Evolutionary conservation across 2,329 filamentous ascomycete genomes (phyloP), one percentile per base, ranked within the genome.

Genomic region (Aspergillus fijiensis): DNA sequence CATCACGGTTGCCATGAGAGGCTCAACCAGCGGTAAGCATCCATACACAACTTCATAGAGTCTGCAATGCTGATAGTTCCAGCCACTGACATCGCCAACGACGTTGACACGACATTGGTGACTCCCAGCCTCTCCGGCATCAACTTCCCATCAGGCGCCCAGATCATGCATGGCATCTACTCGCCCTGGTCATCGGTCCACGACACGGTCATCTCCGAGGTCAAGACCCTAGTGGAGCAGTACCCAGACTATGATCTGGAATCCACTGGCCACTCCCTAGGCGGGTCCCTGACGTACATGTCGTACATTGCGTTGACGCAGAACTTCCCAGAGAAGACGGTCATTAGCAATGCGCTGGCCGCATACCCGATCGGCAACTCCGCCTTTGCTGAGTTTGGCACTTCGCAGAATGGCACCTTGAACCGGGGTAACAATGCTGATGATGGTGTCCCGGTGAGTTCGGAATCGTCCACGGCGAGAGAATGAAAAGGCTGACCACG

Each of bases 321-420:
- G 35, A 71, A 73, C 50, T 74, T 74, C 59, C 71, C 72, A 1
- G 63, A 51, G 7, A 72, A 68, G 35, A 14, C 58, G n/a, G 58
- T 74, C n/a, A 68, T 57, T 4, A 72, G 72, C 58, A 70, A 70
- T 65, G 70, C 72, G 5, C 58, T 74, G 25, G 71, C 71, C 55
- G 70, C 72, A 9, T 74, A 71, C 21, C 72, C 72, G 5, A 74
- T 74, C 50, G 72, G 71, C 2, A 73, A 72, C 25, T 42, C 53
- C 33, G 69, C 59, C 2, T 71, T 67, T 61, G 70, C 69, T 7
- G 55, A 52, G 27, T 72, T 70, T 61, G 70, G 63, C 5, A 35
- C 58, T 2, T 61, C 66, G 16, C 68, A 68, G 47, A 62, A 62
- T 11, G 69, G 68, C 6, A 70, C 69, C 0, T 29, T 72, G 51